Evolutionary conservation across 139 green algal species (phyloP), one percentile per base, ranked within the genome.

Genomic region (Chlorella sorokiniana): DNA sequence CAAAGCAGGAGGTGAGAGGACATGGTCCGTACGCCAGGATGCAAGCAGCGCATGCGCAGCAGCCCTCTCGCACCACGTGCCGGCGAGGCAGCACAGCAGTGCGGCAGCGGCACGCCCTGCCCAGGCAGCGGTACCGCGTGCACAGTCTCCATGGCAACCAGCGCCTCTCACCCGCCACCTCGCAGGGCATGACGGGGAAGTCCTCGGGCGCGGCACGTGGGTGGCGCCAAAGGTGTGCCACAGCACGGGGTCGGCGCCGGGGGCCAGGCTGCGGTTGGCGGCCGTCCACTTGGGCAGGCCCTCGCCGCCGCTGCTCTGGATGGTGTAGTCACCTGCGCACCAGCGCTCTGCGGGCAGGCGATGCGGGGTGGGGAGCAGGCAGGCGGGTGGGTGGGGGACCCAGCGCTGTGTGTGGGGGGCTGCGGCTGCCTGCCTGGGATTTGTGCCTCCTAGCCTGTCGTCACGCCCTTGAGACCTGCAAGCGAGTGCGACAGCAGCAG

Each of bases 181-280:
- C 94, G 31, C 91, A 88, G 1, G 93, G 92, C 94, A 98, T 98
- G 56, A 97, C 90, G 2, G 94, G 94, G 78, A 90, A 95, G 77
- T 96, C 93, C 87, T 94, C 92, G 93, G 33, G 73, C 92, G 83
- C 8, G 90, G 90, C 10, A 94, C 68, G 79, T 98, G 94, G 0
- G 93, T 96, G 20, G 96, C 84, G 11, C 94, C 94, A 83, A 96
- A 96, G 20, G 90, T 91, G 86, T 96, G 93, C 93, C 93, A 98
- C 20, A 97, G 54, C 62, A 97, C 93, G 5, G 91, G 89, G 78
- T 96, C 91, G n/a, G 84, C 67, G 38, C 90, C 85, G 33, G n/a
- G n/a, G n/a, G 71, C 62, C 42, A 96, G 85, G 2, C 70, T 62
- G 31, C 81, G 67, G 85, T 96, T 71, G 8, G n/a, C 23, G 29